Conservation (phyloP, 2,329 filamentous ascomycete species). For the Colletotrichum cuscutae region DNA sequence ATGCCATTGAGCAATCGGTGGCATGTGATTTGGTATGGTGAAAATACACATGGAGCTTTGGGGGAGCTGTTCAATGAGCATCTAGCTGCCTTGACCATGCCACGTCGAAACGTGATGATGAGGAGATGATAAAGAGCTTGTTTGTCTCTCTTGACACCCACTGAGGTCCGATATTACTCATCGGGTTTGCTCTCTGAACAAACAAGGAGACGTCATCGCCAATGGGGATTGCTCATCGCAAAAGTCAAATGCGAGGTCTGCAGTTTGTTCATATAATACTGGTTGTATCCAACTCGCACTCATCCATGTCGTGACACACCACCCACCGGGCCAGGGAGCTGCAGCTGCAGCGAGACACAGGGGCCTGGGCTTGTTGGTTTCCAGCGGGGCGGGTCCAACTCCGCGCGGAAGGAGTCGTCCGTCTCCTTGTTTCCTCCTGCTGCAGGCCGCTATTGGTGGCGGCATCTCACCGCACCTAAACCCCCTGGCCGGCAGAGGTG, state of each 20-base stretch:
- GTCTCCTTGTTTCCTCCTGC: background rate
- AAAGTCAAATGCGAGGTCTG: background rate
- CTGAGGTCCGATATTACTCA: background rate
- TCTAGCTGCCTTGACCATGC: background rate
- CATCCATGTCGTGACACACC: background rate
- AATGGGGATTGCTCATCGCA: background rate
- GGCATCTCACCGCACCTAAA: background rate
- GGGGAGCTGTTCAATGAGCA: background rate
- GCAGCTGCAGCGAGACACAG: conserved; percentile 7
- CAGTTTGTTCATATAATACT: too few species aligned
- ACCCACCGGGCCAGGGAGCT: background rate
- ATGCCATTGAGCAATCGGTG: background rate
- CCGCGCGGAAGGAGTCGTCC: background rate
- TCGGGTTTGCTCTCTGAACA: background rate
- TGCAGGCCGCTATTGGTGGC: conserved; percentile 1
- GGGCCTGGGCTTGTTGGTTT: background rate
- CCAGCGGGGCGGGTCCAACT: conserved; percentile 3
- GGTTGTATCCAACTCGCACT: background rate
- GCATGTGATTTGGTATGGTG: background rate
- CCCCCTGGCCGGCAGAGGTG: background rate
- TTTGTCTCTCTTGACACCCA: too few species aligned
- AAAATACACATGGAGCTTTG: background rate
- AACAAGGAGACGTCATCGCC: background rate
- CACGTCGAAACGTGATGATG: background rate
- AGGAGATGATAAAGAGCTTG: background rate